Evolutionary conservation across 805 yeast genomes (phyloP).

Genomic region (Wickerhamiella bombiphila): DNA sequence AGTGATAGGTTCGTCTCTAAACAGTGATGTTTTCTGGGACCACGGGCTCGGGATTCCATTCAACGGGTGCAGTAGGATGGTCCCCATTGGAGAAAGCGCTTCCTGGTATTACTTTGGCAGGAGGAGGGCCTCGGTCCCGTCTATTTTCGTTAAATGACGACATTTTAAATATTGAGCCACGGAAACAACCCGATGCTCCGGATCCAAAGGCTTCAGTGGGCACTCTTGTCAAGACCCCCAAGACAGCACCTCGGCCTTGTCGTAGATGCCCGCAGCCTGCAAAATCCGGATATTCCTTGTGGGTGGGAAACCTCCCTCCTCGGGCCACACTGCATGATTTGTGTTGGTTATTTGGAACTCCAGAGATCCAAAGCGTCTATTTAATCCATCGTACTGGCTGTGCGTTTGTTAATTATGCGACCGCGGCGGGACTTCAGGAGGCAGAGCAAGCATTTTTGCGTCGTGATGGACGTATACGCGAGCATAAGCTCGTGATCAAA

Average conservation of each 20-base stretch:
- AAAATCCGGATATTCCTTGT: conserved; percentile 29
- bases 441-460: conserved; percentile 19
- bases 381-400: conserved; percentile 29
- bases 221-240: too few relatives aligned
- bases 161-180: too few relatives aligned
- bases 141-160: too few relatives aligned
- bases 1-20: too few relatives aligned
- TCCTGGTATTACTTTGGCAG: conserved; percentile 2
- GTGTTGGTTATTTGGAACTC: conserved; percentile 25
- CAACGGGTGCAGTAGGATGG: too few relatives aligned
- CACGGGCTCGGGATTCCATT: too few relatives aligned
- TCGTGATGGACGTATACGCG: conserved; percentile 22
- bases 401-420: conserved; percentile 28
- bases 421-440: conserved; percentile 21
- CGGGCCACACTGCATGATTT: conserved; percentile 25
- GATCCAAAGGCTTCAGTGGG: too few relatives aligned
- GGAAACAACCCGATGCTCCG: too few relatives aligned
- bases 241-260: too few relatives aligned
- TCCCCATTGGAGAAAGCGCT: conserved; percentile 1
- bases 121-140: too few relatives aligned
- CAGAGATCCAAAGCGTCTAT: conserved; percentile 26
- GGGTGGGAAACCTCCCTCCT: conserved; percentile 32
- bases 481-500: conserved; percentile 24
- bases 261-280: conserved; percentile 18
- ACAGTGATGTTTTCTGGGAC: too few relatives aligned